phyloP scores from a whole-genome alignment of 805 yeast genomes.

The Kuraishia molischiana region DNA sequence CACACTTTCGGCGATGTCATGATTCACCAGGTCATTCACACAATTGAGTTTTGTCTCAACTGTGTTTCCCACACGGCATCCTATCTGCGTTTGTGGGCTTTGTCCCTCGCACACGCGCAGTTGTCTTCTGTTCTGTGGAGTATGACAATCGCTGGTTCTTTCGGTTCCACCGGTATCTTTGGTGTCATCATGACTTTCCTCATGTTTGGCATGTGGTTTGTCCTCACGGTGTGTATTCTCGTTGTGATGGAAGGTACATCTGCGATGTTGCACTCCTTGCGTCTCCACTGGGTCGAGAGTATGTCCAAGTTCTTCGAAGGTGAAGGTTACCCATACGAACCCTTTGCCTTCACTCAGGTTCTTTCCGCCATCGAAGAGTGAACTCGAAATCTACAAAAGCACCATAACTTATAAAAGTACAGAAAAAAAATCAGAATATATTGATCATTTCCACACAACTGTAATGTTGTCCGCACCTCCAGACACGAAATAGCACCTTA shows the following conservation, averaged over 20 bases:
- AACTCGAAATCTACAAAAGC: too few species aligned
- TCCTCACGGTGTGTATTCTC: slow-evolving; percentile 55
- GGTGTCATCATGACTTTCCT: slow-evolving; percentile 52
- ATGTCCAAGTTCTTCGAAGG: slow-evolving; percentile 77
- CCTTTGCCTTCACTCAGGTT: slow-evolving; percentile 39
- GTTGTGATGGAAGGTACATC: slow-evolving; percentile 79
- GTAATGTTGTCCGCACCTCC: slow-evolving; percentile 53
- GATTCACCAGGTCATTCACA: slow-evolving; percentile 73
- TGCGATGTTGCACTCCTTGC: slow-evolving; percentile 72
- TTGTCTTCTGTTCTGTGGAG: slow-evolving; percentile 66
- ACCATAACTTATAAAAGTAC: background rate
- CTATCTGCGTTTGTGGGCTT: slow-evolving; percentile 69
- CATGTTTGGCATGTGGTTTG: slow-evolving; percentile 69
- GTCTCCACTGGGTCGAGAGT: slow-evolving; percentile 77
- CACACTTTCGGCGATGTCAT: slow-evolving; percentile 56
- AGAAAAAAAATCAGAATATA: background rate
- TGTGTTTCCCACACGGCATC: slow-evolving; percentile 79
- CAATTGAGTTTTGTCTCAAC: slow-evolving; percentile 71
- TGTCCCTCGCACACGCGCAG: slow-evolving; percentile 75
- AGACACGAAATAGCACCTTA: slow-evolving; percentile 55
- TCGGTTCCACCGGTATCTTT: slow-evolving; percentile 39
- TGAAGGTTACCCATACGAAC: slow-evolving; percentile 61
- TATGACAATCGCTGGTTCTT: slow-evolving; percentile 61
- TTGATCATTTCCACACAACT: slow-evolving; percentile 37
- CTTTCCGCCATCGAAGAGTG: slow-evolving; percentile 6